Conservation (phyloP, 2,329 filamentous ascomycete genomes). For the Beauveria sp. region DNA sequence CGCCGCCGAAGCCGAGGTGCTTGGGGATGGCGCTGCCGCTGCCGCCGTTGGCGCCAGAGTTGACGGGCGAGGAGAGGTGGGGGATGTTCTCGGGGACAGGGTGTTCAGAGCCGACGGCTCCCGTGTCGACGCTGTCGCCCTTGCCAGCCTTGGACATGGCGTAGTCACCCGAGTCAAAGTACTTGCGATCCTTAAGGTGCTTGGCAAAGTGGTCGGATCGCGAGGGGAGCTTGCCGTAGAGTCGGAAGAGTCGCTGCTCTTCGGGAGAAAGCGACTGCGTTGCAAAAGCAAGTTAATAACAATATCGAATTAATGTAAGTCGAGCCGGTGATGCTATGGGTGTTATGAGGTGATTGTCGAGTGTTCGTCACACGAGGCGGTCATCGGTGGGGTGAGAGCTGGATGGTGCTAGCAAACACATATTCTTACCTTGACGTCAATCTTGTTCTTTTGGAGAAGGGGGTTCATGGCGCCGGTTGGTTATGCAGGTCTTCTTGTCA, state of each 20-base stretch:
- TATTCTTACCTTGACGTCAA: constrained; percentile 80
- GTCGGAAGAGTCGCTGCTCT: constrained; percentile 91
- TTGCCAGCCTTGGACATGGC: constrained; percentile 96
- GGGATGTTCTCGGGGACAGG: constrained; percentile 93
- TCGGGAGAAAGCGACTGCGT: constrained; percentile 80
- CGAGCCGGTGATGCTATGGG: neutral
- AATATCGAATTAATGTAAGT: neutral
- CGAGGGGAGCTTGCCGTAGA: constrained; percentile 96
- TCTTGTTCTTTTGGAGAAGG: constrained; percentile 95
- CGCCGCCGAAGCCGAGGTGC: constrained; percentile 26
- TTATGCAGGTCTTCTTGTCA: neutral
- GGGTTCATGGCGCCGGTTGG: constrained; percentile 66
- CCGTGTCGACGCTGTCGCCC: constrained; percentile 86
- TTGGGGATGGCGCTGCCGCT: constrained; percentile 18
- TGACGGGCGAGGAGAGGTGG: constrained; percentile 65
- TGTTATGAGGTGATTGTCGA: neutral
- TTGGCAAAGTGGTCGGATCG: constrained; percentile 96
- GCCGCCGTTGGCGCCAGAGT: constrained; percentile 27
- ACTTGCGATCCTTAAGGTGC: constrained; percentile 98
- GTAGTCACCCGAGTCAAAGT: constrained; percentile 95
- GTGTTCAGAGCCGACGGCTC: constrained; percentile 88
- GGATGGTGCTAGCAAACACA: neutral
- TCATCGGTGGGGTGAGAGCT: neutral
- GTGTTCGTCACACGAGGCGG: neutral
- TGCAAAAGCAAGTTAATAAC: neutral